phyloP scores from a whole-genome alignment of 2,329 filamentous ascomycete species.

The Xylariomycetidae sp. region DNA sequence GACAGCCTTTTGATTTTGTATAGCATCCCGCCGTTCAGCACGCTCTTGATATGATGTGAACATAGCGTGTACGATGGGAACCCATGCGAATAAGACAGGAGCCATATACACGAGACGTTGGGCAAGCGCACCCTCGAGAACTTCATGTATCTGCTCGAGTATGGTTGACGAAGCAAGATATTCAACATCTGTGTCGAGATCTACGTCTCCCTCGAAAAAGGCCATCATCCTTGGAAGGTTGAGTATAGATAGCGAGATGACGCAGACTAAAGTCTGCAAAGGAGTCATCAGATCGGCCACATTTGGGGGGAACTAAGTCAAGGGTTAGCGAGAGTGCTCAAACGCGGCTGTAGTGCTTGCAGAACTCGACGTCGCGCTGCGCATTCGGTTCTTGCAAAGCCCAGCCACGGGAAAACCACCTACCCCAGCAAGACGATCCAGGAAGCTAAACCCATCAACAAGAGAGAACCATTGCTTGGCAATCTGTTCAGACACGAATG shows the following conservation, averaged over 20 bases:
- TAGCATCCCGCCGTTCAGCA: slow-evolving; percentile 53
- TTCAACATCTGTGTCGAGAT: slow-evolving; percentile 35
- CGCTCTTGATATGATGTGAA: slow-evolving; percentile 56
- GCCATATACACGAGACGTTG: slow-evolving; percentile 55
- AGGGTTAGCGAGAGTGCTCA: slow-evolving; percentile 34
- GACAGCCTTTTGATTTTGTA: slow-evolving; percentile 52
- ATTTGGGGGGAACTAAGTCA: slow-evolving; percentile 14
- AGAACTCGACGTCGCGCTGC: no score
- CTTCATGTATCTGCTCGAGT: slow-evolving; percentile 65
- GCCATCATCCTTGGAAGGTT: slow-evolving; percentile 56
- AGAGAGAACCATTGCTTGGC: slow-evolving; percentile 70
- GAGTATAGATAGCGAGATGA: slow-evolving; percentile 66
- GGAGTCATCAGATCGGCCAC: slow-evolving; percentile 48
- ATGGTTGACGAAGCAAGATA: slow-evolving; percentile 67
- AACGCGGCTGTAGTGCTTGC: no score
- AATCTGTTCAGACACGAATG: slow-evolving; percentile 51
- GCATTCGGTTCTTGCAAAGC: no score
- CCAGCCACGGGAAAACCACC: slow-evolving; percentile 23
- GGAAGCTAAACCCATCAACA: slow-evolving; percentile 62
- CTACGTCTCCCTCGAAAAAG: slow-evolving; percentile 44
- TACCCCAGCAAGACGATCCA: slow-evolving; percentile 57
- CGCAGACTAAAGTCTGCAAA: slow-evolving; percentile 62
- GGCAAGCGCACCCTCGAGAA: slow-evolving; percentile 57
- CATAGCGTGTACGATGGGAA: slow-evolving; percentile 66
- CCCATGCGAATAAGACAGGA: slow-evolving; percentile 77